These are phyloP conservation scores for Elaeis guineensis DNA, from an alignment of 176 grass and related monocot genomes.

Conservation along the genomic window DNA sequence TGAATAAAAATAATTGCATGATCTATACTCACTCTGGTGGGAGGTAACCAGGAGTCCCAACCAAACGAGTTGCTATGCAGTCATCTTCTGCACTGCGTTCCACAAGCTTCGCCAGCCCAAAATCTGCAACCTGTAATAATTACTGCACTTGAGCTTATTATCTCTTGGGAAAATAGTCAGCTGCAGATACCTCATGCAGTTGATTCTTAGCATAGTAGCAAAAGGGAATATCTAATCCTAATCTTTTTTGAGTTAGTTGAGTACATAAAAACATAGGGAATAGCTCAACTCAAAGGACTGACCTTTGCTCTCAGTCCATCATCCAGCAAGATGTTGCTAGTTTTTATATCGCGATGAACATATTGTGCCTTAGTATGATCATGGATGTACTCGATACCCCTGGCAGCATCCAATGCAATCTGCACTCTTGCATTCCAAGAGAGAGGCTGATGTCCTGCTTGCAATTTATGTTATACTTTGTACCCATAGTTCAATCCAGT, in stretches of 20 bases:
- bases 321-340: constrained; percentile 66
- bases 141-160: too few species aligned
- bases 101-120: constrained; percentile 56
- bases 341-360: constrained; percentile 65
- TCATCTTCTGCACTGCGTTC: constrained; percentile 40
- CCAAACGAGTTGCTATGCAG: constrained; percentile 48
- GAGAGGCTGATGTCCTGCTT: constrained; percentile 42
- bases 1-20: constrained; percentile 1
- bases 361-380: constrained; percentile 64
- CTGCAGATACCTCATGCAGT: too few species aligned
- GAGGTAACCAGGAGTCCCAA: constrained; percentile 69
- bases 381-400: constrained; percentile 75
- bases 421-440: constrained; percentile 72
- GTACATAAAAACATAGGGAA: too few species aligned
- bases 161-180: too few species aligned
- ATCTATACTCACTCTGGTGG: constrained; percentile 50
- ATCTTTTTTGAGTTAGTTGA: too few species aligned
- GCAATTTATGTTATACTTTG: constrained; percentile 1
- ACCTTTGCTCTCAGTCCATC: constrained; percentile 55
- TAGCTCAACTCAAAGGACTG: background rate
- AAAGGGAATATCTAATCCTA: too few species aligned
- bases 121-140: constrained; percentile 55
- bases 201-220: too few species aligned
- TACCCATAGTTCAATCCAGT: too few species aligned
- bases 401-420: constrained; percentile 52